These are phyloP conservation scores for Fistulinella prunicolor DNA, from an alignment of 768 basidiomycete species.

Conservation along the genomic window DNA sequence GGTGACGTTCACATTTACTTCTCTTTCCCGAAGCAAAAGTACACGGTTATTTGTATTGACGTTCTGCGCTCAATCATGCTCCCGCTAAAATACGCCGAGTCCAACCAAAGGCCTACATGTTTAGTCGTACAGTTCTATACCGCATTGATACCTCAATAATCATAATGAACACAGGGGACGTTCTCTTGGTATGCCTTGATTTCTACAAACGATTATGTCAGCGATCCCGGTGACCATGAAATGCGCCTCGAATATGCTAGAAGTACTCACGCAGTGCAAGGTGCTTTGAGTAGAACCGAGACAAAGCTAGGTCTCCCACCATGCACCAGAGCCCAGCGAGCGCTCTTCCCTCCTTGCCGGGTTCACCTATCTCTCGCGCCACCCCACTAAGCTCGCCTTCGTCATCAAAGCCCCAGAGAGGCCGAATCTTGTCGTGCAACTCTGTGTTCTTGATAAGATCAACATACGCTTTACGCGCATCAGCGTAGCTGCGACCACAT, in stretches of 20 bases:
- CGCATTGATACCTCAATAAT: background rate
- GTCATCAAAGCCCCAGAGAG: conserved; percentile 30
- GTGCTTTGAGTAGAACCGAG: conserved; percentile 67
- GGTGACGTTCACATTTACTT: too few relatives aligned
- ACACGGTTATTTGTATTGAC: too few relatives aligned
- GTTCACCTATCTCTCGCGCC: conserved; percentile 50
- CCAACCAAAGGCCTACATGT: too few relatives aligned
- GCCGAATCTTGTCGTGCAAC: conserved; percentile 19
- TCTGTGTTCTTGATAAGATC: conserved; percentile 21
- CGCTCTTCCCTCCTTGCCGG: conserved; percentile 9
- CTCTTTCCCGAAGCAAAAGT: too few relatives aligned
- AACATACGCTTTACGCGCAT: conserved; percentile 16
- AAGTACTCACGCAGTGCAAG: conserved; percentile 56
- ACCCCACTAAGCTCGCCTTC: conserved; percentile 29
- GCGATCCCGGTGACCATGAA: too few relatives aligned
- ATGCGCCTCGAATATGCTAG: too few relatives aligned
- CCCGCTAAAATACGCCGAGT: too few relatives aligned
- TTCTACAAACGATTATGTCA: conserved; percentile 51
- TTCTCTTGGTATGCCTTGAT: conserved; percentile 66
- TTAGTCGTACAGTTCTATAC: too few relatives aligned
- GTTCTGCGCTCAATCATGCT: too few relatives aligned
- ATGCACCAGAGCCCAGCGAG: conserved; percentile 48
- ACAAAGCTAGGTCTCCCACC: conserved; percentile 61
- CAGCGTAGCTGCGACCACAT: conserved; percentile 11
- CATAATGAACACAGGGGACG: conserved; percentile 31